A percentile compares a stretch with the other conserved stretches of the same genome.
Evolutionary conservation across 495 filamentous ascomycete species (phyloP).

Genomic region (Amniculicola lignicola): DNA sequence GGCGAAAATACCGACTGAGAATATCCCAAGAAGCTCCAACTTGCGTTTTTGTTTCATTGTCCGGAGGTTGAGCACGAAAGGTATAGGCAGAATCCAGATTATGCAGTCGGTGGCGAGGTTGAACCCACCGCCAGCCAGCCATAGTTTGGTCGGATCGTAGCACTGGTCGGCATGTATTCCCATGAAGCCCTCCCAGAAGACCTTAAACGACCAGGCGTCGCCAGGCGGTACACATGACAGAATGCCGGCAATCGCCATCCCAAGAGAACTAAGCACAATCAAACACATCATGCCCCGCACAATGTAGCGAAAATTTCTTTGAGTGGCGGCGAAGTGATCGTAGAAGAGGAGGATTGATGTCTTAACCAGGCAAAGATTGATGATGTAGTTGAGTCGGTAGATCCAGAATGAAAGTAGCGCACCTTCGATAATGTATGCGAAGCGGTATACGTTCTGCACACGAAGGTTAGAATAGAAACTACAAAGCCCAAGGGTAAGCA

Average conservation of each 20-base stretch:
- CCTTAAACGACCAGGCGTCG: slow-evolving; percentile 17
- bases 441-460: not conserved
- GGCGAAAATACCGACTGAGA: slow-evolving; percentile 28
- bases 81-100: slow-evolving; percentile 28
- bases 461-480: not conserved
- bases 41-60: slow-evolving; percentile 10
- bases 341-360: slow-evolving; percentile 31
- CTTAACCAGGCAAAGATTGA: slow-evolving; percentile 16
- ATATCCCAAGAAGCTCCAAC: slow-evolving; percentile 25
- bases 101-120: slow-evolving; percentile 30
- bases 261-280: slow-evolving; percentile 2
- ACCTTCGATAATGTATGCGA: not conserved
- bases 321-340: slow-evolving; percentile 22
- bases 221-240: slow-evolving; percentile 9
- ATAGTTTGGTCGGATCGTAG: slow-evolving; percentile 23
- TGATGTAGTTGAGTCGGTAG: slow-evolving; percentile 23
- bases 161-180: slow-evolving; percentile 8
- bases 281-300: slow-evolving; percentile 5
- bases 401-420: slow-evolving; percentile 18
- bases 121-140: slow-evolving; percentile 27
- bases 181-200: slow-evolving; percentile 7
- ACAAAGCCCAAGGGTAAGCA: not conserved
- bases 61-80: slow-evolving; percentile 20
- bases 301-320: slow-evolving; percentile 19
- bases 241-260: slow-evolving; percentile 10